Base-by-base conservation (phyloP, 495 filamentous ascomycete species). In the Aspergillus taichungensis region DNA sequence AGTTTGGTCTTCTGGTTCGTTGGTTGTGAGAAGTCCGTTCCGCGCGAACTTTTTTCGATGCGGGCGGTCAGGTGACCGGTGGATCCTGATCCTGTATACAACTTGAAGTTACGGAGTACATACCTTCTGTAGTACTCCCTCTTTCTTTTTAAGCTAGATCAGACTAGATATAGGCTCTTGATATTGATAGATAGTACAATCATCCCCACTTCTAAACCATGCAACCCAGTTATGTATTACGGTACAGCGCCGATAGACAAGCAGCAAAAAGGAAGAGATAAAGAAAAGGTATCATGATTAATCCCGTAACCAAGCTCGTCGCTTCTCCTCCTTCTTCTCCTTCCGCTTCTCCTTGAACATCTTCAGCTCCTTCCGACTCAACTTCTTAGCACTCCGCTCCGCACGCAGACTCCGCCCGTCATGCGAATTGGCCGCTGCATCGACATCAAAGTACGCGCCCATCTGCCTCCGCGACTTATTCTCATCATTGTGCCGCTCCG, bases 371-470 rank as follows among this genome's bases (percentile, higher is more conserved):
- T 83, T 72, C 74, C 86, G 94, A 30, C 65, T 85, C 34, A 94
- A 69, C 70, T 90, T 95, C 74, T 88, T 90, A n/a, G 80, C 81
- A 34, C 83, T 80, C 29, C 89, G 73, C 67, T 98, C 92, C 6
- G 87, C 92, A 64, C 91, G 94, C 40, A 98, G 66, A 59, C 88
- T 95, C 44, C 86, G 78, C 6, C 92, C 92, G 56, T 95, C 85
- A 53, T 98, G 92, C 50, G 76, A 80, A 59, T 96, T 96, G 1
- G 94, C 94, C 13, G 90, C 91, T 8, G 89, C 87, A 67, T 97
- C 92, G n/a, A 97, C 92, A 57, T 97, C 94, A 58, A 95, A 98
- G 66, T 82, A 98, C 8, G 90, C 87, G 57, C 83, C 83, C 86
- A 97, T 86, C 72, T 97, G 92, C 37, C 94, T 74, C 44, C 71